These are phyloP conservation scores for Exophiala sp. DNA, from an alignment of 2,329 filamentous ascomycete genomes.

Conservation along the genomic window DNA sequence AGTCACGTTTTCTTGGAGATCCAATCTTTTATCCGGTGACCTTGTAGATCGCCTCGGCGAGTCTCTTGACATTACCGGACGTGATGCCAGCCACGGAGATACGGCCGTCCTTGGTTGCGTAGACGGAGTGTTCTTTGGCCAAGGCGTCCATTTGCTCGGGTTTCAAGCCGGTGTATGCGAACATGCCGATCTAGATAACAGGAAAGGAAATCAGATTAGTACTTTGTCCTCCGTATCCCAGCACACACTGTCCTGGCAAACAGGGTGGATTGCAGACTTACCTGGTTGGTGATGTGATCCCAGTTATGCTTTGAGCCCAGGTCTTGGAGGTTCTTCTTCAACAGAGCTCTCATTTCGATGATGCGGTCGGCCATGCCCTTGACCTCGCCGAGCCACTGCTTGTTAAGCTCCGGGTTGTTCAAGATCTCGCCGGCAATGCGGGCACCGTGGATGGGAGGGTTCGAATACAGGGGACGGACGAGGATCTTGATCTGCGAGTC, in stretches of 20 bases:
- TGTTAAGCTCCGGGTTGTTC: constrained; percentile 74
- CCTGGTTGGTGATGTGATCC: constrained; percentile 93
- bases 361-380: constrained; percentile 99
- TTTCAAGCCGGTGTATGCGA: constrained; percentile 91
- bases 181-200: constrained; percentile 77
- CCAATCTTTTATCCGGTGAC: constrained; percentile 40
- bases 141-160: constrained; percentile 86
- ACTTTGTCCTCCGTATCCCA: background rate
- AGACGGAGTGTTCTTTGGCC: constrained; percentile 94
- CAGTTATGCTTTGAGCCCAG: constrained; percentile 95
- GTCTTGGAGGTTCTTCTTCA: constrained; percentile 92
- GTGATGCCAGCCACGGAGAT: constrained; percentile 49
- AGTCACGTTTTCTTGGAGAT: background rate
- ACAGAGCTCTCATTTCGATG: constrained; percentile 91
- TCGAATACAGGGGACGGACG: constrained; percentile 94
- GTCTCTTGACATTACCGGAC: constrained; percentile 45
- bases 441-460: constrained; percentile 93
- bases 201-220: background rate
- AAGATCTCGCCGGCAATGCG: constrained; percentile 90
- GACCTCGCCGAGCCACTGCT: constrained; percentile 93
- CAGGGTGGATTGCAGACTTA: constrained; percentile 25
- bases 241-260: background rate
- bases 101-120: constrained; percentile 73
- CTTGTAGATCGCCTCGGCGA: constrained; percentile 48
- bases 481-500: constrained; percentile 98